Base-by-base conservation (phyloP, 2,329 filamentous ascomycete species). In the Fusarium virguliforme region DNA sequence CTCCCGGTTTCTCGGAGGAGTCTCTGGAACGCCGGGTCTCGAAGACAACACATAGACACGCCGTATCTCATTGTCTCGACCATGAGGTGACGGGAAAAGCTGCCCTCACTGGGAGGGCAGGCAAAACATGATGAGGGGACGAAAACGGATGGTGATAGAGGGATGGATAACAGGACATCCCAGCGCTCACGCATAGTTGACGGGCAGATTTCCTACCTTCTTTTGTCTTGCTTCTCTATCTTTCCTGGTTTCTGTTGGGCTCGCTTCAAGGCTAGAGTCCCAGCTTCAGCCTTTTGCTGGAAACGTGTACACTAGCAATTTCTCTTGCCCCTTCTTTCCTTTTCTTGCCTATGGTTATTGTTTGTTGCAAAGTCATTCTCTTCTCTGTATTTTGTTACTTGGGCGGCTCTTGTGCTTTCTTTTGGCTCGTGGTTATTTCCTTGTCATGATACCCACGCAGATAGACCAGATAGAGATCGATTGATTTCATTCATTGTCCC, bases 91-190 rank as follows among this genome's bases (percentile, higher is more conserved):
- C 18, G 18, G 3, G 7, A 28, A 9, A n/a, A 12, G 43, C 26
- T 2, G 3, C 13, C 8, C 24, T n/a, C 43, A 6, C 6, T 48
- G 43, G 43, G 13, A 28, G 4, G 3, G 4, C 3, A 32, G 6
- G 10, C 8, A n/a, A n/a, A 28, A 3, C 24, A n/a, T 6, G 43
- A 40, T 9, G 10, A 48, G 43, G 43, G 26, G 15, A 48, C 41
- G 13, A 48, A n/a, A 18, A 41, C 22, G 38, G 41, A 46, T 28
- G 41, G 24, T 43, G 40, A 48, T 48, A 57, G 57, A 60, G 35
- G 6, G 10, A 50, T 58, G 43, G 51, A 15, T 18, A 43, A 71
- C 67, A 34, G 59, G 9, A 60, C 51, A 71, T 51, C 32, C 34
- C 2, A 15, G 9, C 6, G 43, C 43, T 48, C 43, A 48, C 13